Base-by-base conservation (phyloP, 1,284 basidiomycete species). In the Paramarasmius palmivorus region DNA sequence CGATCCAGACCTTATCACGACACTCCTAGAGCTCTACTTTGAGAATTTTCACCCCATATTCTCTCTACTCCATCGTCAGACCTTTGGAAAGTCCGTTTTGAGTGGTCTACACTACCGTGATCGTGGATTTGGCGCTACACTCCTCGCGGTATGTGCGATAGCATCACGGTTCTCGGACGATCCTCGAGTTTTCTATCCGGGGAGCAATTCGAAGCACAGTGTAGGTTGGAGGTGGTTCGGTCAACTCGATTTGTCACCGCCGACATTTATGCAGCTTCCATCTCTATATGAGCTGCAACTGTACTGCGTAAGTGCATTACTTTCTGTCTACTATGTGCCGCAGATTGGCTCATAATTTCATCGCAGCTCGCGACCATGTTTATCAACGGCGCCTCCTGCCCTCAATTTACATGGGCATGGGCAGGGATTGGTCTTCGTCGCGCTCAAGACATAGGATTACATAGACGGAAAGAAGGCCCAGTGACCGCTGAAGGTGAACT, bases 231-330 rank as follows among this genome's bases (percentile, higher is more conserved):
- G 70, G 53, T 79, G 70, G 57, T 70, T 78, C 48, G 67, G 72
- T 15, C 71, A 73, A 26, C 61, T 77, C 4, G 54, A 72, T 61
- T 56, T 70, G 22, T 54, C 72, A 55, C 69, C 74, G 14, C 67
- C 69, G 53, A 70, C 65, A n/a, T 68, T 73, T 58, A 63, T 75
- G 52, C 63, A 69, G 15, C 68, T 69, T 2, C 72, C 75, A 2
- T 68, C 67, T 10, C 61, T 82, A 26, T 73, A 69, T 53, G 78
- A 79, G 49, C 62, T 81, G 36, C 78, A 81, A 60, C 59, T 65
- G 9, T 70, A 69, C n/a, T 55, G 56, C 15, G 58, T 59, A 38
- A 15, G 57, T 38, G 14, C 12, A 2, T 12, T 19, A 41, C 15
- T 34, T 19, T 26, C 26, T n/a, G 26, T 19, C 9, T 29, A 12